Evolutionary conservation across 805 yeast species (phyloP).

Genomic region (Candida nonsorbophila): DNA sequence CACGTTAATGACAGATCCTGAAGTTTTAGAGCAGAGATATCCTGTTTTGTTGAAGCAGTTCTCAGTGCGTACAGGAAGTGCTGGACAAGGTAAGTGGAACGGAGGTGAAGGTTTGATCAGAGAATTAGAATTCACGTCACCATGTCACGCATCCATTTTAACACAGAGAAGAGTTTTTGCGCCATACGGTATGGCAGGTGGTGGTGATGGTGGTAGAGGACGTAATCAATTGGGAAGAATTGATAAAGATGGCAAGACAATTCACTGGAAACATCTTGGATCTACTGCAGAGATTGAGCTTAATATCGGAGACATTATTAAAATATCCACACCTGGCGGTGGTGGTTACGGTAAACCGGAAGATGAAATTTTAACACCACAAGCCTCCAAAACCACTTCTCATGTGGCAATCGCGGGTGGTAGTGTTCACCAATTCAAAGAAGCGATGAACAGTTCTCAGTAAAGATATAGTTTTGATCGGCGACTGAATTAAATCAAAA

Average conservation of each 20-base stretch:
- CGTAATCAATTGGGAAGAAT: slow-evolving; percentile 24
- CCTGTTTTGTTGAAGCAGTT: slow-evolving; percentile 13
- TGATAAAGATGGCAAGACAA: slow-evolving; percentile 14
- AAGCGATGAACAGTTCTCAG: slow-evolving; percentile 16
- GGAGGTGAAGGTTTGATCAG: slow-evolving; percentile 18
- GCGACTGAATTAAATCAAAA: not conserved
- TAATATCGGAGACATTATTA: slow-evolving; percentile 58
- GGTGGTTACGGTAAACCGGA: slow-evolving; percentile 64
- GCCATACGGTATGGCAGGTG: slow-evolving; percentile 28
- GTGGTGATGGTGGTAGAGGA: slow-evolving; percentile 32
- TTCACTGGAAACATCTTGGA: slow-evolving; percentile 26
- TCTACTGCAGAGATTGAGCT: slow-evolving; percentile 66
- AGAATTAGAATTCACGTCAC: slow-evolving; percentile 14
- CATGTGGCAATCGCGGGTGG: slow-evolving; percentile 14
- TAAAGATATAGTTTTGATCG: slow-evolving; percentile 3
- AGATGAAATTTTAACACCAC: not conserved
- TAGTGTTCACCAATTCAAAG: slow-evolving; percentile 13
- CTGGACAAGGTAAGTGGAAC: slow-evolving; percentile 14
- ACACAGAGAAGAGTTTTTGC: slow-evolving; percentile 16
- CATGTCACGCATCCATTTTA: slow-evolving; percentile 14
- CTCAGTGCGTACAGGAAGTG: slow-evolving; percentile 11
- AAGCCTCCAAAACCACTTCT: not conserved
- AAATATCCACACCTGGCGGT: slow-evolving; percentile 79
- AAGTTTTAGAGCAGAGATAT: slow-evolving; percentile 16
- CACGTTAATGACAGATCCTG: slow-evolving; percentile 18